Base-by-base conservation (phyloP, 345 rosid genomes). In the Gossypium anomalum region DNA sequence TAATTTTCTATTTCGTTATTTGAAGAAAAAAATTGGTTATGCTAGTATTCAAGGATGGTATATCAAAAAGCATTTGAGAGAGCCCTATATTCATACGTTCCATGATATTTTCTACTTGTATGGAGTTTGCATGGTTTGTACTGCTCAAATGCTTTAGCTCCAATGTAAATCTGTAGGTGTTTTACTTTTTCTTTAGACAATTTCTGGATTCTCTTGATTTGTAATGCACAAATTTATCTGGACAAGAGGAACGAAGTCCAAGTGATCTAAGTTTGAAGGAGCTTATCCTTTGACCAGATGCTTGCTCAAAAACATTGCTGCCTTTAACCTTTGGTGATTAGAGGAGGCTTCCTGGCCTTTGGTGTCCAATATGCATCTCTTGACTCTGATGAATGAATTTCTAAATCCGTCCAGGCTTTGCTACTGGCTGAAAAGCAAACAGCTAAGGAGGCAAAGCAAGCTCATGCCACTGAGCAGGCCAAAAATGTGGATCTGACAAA, bases 361-460 rank as follows among this genome's bases (percentile, higher is more conserved):
- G 52, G 38, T 14, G 20, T 73, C 53, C 1, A 75, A 22, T 27
- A 41, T 52, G 23, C 22, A 64, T 16, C 20, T 41, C 51, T 56
- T 23, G 22, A 22, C 48, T 79, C 55, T 76, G 64, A 55, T 75
- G 76, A 72, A 67, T 9, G 23, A 74, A 75, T 68, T 76, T 81
- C 44, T 25, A 52, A 4, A 71, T 38, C 20, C 76, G 20, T 53
- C 63, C 86, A 95, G 99, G 89, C 76, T 77, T 76, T 80, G 64
- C 77, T 87, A 80, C 76, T 70, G 83, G 82, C 87, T 77, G 90
- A 91, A 81, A 84, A 81, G 44, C 81, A 83, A 73, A 80, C 76
- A 78, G 86, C 92, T 73, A 89, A 83, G 76, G 96, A 90, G 81
- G 88, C 92, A 67, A 83, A 82, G 67, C 82, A 86, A 80, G 91